Base-by-base conservation (phyloP, 1,284 basidiomycete genomes). In the Cryptococcus wingfieldii region DNA sequence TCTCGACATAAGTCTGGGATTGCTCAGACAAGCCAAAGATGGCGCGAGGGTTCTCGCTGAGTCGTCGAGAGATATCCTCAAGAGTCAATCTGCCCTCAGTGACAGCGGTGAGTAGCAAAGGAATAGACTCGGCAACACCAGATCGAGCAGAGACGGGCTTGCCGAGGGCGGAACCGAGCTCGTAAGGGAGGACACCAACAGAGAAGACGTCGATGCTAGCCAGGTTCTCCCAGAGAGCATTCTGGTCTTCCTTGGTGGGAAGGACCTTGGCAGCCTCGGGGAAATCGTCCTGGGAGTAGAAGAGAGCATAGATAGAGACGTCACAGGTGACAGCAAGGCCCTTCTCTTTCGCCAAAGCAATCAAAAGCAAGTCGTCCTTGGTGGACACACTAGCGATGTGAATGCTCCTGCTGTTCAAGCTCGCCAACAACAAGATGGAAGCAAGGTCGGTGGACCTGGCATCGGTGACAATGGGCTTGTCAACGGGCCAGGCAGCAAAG, bases 241-340 rank as follows among this genome's bases (percentile, higher is more conserved):
- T 81, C 76, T 97, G 94, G 66, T 96, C 90, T 53, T 86, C 84
- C 1, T 75, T 72, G 0, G 88, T 81, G 1, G 95, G 94, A 9
- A 46, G 27, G 42, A 98, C 81, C 66, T 84, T 83, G 9, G 77
- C 79, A 34, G 77, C 79, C 2, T 78, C 78, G 5, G 86, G 85
- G 79, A 84, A 93, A 64, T 89, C 83, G 61, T 88, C 86, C 54
- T 81, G 82, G 25, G 84, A 85, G 79, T 93, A 94, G 84, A 97
- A 98, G 58, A 99, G 80, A 10, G 90, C 84, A 77, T 92, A 98
- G 50, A 98, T 83, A 9, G 93, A 86, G 38, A 97, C 91, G 68
- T 99, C 96, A 74, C 95, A 98, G 2, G 94, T 98, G 56, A 98
- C 95, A 70, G 90, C 88, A 65, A 98, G 83, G 28, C 88, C 83